These are phyloP conservation scores for Borealophlyctis nickersoniae DNA, from an alignment of 192 early-diverging fungal species.

Conservation along the genomic window DNA sequence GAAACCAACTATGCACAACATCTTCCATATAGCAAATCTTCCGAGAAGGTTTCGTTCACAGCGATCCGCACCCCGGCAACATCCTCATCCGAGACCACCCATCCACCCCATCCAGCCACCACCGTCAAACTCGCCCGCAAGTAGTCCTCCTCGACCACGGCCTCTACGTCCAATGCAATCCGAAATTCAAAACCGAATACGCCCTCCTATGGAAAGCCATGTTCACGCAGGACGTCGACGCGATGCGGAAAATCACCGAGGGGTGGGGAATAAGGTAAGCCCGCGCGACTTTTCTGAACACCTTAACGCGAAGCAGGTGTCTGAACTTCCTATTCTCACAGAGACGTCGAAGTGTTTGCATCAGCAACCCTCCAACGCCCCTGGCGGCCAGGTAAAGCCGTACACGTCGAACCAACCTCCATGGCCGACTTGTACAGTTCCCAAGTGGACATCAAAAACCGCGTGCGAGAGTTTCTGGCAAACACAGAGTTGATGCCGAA, in stretches of 20 bases:
- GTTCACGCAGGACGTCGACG: slow-evolving; percentile 66
- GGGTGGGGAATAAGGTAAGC: slow-evolving; percentile 65
- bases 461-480: slow-evolving; percentile 66
- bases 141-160: slow-evolving; percentile 90
- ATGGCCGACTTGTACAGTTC: slow-evolving; percentile 37
- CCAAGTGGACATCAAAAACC: slow-evolving; percentile 73
- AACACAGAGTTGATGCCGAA: slow-evolving; percentile 72
- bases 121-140: slow-evolving; percentile 43
- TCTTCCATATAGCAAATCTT: slow-evolving; percentile 68
- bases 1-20: slow-evolving; percentile 1
- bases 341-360: slow-evolving; percentile 68
- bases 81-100: slow-evolving; percentile 74
- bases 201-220: slow-evolving; percentile 83
- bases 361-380: slow-evolving; percentile 65
- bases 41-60: slow-evolving; percentile 80
- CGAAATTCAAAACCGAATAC: slow-evolving; percentile 71
- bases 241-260: slow-evolving; percentile 60
- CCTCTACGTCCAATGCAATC: slow-evolving; percentile 76
- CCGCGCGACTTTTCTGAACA: not conserved
- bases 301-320: not conserved
- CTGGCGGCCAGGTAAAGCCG: slow-evolving; percentile 50
- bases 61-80: slow-evolving; percentile 59
- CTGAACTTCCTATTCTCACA: slow-evolving; percentile 5
- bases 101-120: not conserved
- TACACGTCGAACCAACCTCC: slow-evolving; percentile 38